Base-by-base conservation (phyloP, 805 yeast genomes). In the Pichia occidentalis region DNA sequence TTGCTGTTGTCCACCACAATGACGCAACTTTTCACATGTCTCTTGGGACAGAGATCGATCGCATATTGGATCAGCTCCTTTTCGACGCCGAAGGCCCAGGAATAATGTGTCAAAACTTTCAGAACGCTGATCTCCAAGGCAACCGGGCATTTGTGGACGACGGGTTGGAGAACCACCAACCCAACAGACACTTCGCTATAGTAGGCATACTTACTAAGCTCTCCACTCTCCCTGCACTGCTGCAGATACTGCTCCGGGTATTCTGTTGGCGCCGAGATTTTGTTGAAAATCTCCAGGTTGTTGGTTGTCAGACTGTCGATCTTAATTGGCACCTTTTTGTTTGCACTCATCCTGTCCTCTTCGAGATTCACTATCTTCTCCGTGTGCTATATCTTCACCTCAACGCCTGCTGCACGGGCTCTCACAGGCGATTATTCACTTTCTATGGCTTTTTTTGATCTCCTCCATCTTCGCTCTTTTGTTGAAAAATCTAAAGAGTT, bases 171-270 rank as follows among this genome's bases (percentile, higher is more conserved):
- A 43, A 78, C 77, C 34, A 86, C 62, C 4, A 77, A 80, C 12
- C 92, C 95, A 4, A 86, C 90, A 7, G 95, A 86, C 5, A 83
- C 72, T 51, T 82, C 95, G 34, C 80, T 72, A 57, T 69, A 81
- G 59, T 67, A 83, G 0, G 64, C 72, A 24, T 77, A 61, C 51
- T 78, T 70, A 24, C 70, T 68, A 24, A 80, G 60, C 21, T 75
- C 78, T 18, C 67, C 75, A 2, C 65, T 51, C 2, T 66, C 61
- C 19, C 69, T 56, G 11, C 75, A 61, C 17, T 68, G 68, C 22
- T 64, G 48, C 45, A 77, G 77, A 70, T 80, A 79, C 3, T 59
- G 46, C 1, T 71, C 73, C 1, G 75, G 52, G 49, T 74, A 80
- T 2, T 53, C 39, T 0, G 70, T 61, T 4, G 84, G 81, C n/a